Base-by-base conservation (phyloP, 1,284 basidiomycete genomes). In the Wallemia hederae region DNA sequence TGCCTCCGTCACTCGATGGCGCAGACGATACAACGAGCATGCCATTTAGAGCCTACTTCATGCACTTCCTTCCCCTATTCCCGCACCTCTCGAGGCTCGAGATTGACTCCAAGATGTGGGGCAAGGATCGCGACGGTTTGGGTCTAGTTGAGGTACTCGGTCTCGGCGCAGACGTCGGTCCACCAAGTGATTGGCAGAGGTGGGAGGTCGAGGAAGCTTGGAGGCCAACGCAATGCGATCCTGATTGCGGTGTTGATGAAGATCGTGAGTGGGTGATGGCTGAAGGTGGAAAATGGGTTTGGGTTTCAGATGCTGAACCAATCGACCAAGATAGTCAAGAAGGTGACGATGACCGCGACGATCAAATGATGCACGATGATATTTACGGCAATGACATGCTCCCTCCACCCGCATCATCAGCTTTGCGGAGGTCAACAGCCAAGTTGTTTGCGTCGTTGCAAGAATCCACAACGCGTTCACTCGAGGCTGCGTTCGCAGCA, bases 401-500 rank as follows among this genome's bases (percentile, higher is more conserved):
- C 24, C 56, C 56, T 19, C 56, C 27, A 17, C 56, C 56, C 24
- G 56, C 56, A 26, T 58, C 56, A 26, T 58, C 56, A 7, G 56
- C 56, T 19, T 22, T 58, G 25, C 19, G 56, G 17, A 26, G 56
- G n/a, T 27, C 25, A 26, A 58, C 56, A 2, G 56, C 62, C 19
- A 62, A 59, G 22, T 61, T 62, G 39, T 61, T 64, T 22, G 62
- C 58, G 24, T 33, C 65, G 25, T 60, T 62, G 1, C 62, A 61
- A 55, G 55, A 39, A 59, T 34, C 63, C n/a, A 63, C 63, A 1
- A 62, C 58, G 1, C 60, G 62, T 25, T 63, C 62, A 29, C 58
- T 64, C 27, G 62, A 63, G 24, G 63, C 65, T 28, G 65, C 64
- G 49, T 63, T 65, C 61, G 64, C 65, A 5, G 65, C 65, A 60